Evolutionary conservation across 331 rosid genomes (phyloP).

Genomic region (Stylosanthes scabra): DNA sequence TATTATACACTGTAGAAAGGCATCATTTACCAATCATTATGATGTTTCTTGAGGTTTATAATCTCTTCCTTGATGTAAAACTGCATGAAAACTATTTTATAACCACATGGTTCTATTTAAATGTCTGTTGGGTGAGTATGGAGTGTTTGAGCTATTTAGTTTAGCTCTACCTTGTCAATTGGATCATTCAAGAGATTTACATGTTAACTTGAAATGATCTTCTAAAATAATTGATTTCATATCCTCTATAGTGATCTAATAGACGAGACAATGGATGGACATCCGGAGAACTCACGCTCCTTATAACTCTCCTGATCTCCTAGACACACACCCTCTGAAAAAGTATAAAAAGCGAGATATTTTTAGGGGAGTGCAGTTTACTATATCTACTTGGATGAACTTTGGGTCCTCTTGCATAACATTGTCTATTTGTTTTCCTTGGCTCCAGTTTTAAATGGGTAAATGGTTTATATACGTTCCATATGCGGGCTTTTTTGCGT

Average conservation of each 20-base stretch:
- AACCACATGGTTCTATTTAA: neutral
- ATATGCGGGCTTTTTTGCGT: conserved; percentile 32
- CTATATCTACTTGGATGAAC: conserved; percentile 23
- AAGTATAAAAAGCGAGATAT: conserved; percentile 15
- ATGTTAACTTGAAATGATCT: neutral
- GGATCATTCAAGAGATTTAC: conserved; percentile 18
- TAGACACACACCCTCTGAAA: conserved; percentile 16
- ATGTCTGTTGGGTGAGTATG: neutral
- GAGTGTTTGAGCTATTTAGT: conserved; percentile 12
- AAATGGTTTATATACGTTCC: conserved; percentile 32
- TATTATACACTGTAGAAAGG: conserved; percentile 21
- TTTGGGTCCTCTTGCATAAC: conserved; percentile 16
- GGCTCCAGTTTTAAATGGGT: conserved; percentile 36
- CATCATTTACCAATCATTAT: conserved; percentile 15
- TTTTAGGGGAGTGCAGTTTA: conserved; percentile 29
- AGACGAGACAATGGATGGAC: neutral
- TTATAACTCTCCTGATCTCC: neutral
- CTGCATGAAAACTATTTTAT: conserved; percentile 12
- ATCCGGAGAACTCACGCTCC: conserved; percentile 29
- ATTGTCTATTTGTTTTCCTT: neutral
- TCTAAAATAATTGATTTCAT: conserved; percentile 9
- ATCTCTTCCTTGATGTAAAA: too few species aligned
- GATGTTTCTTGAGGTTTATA: too few species aligned
- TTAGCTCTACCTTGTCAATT: conserved; percentile 12
- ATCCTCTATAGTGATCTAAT: conserved; percentile 12